A percentile compares a stretch with the other conserved stretches of the same genome.
Evolutionary conservation across 2,329 filamentous ascomycete species (phyloP).

Genomic region (Aureobasidium sp.): DNA sequence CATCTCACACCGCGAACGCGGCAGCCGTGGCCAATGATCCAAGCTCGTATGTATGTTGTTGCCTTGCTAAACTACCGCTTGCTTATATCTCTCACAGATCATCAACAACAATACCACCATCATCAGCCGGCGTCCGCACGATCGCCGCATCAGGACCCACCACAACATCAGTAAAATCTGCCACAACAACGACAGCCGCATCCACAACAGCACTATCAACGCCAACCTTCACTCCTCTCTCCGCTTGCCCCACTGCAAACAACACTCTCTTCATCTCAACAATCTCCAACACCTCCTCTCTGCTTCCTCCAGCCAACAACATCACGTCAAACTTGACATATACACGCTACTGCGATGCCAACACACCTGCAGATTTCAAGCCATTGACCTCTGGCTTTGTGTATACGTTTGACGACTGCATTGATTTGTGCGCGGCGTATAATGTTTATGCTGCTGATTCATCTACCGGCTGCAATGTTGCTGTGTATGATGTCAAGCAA

Average conservation of each 20-base stretch:
- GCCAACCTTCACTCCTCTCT: constrained; percentile 16
- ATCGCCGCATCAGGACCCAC: constrained; percentile 1
- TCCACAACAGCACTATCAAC: constrained; percentile 13
- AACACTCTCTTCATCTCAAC: constrained; percentile 25
- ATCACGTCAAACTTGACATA: constrained; percentile 21
- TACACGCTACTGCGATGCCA: constrained; percentile 27
- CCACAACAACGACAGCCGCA: background rate
- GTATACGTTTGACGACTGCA: constrained; percentile 30
- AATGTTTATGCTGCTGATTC: constrained; percentile 20
- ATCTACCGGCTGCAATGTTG: constrained; percentile 23
- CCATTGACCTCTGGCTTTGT: constrained; percentile 25
- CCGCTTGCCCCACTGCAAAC: constrained; percentile 26
- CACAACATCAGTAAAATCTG: background rate
- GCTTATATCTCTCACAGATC: background rate
- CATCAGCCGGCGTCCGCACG: background rate
- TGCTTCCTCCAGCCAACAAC: constrained; percentile 9
- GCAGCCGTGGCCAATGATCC: background rate
- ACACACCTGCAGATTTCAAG: constrained; percentile 20
- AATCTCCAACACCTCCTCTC: constrained; percentile 13
- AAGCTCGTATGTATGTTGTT: background rate
- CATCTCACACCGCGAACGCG: constrained; percentile 19
- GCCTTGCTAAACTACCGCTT: no score
- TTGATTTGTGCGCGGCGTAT: constrained; percentile 28
- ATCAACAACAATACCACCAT: background rate
- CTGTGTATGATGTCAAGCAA: constrained; percentile 23